Evolutionary conservation across 345 rosid genomes (phyloP).

Genomic region (Excoecaria cochinchinensis): DNA sequence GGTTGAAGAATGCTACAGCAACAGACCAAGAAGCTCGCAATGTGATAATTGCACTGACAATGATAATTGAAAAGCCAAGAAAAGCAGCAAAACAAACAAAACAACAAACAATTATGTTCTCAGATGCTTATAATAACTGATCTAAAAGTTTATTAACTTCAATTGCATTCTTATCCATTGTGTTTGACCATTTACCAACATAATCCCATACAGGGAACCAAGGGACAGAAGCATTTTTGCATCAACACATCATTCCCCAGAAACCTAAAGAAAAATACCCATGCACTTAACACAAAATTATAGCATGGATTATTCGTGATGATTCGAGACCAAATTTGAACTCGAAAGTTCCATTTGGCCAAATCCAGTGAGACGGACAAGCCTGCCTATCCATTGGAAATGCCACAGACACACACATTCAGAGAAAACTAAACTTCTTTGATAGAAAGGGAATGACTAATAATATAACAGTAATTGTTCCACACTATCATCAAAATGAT

Average conservation of each 20-base stretch:
- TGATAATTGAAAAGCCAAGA: not conserved
- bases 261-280: not conserved
- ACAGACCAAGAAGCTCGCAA: not conserved
- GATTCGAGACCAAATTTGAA: not conserved
- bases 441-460: not conserved
- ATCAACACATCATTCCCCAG: not conserved
- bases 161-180: not conserved
- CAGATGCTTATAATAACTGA: not conserved
- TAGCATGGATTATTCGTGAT: not conserved
- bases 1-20: not conserved
- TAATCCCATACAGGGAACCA: not conserved
- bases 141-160: not conserved
- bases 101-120: not conserved
- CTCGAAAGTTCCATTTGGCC: not conserved
- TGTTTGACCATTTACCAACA: slow-evolving; percentile 1
- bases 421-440: not conserved
- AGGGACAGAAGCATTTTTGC: not conserved
- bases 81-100: not conserved
- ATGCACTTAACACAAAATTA: not conserved
- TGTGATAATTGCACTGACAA: not conserved
- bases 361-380: not conserved
- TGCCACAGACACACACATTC: not conserved
- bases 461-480: not conserved
- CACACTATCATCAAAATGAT: slow-evolving; percentile 1
- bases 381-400: not conserved